Conservation (phyloP, 345 rosid genomes). For the Hibiscus syriacus region DNA sequence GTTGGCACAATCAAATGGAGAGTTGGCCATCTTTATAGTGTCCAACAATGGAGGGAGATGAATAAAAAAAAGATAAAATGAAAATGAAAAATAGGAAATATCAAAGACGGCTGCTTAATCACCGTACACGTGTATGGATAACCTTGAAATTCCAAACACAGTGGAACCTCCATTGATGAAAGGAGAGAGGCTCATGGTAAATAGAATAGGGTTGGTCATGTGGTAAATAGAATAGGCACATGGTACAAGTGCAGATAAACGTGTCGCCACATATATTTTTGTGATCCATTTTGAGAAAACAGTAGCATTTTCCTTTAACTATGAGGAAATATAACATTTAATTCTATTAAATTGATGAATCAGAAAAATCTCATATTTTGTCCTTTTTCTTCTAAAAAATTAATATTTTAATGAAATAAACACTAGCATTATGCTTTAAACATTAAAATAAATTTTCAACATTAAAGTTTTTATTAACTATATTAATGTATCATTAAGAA, state of each 20-base stretch:
- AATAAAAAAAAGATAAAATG: neutral
- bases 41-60: constrained; percentile 1
- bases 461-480: no score
- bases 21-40: constrained; percentile 24
- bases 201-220: neutral
- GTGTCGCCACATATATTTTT: constrained; percentile 48
- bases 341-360: no score
- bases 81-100: neutral
- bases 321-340: no score
- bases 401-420: no score
- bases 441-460: no score
- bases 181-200: neutral
- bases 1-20: neutral
- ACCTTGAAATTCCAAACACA: neutral
- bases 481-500: no score
- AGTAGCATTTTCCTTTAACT: no score
- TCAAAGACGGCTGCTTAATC: neutral
- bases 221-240: neutral
- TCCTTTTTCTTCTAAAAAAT: no score
- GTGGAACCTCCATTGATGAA: neutral
- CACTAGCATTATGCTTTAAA: no score
- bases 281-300: no score
- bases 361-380: no score
- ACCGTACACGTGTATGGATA: constrained; percentile 29
- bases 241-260: no score